phyloP scores from a whole-genome alignment of 2,329 filamentous ascomycete genomes.

The Paramyrothecium sp. region DNA sequence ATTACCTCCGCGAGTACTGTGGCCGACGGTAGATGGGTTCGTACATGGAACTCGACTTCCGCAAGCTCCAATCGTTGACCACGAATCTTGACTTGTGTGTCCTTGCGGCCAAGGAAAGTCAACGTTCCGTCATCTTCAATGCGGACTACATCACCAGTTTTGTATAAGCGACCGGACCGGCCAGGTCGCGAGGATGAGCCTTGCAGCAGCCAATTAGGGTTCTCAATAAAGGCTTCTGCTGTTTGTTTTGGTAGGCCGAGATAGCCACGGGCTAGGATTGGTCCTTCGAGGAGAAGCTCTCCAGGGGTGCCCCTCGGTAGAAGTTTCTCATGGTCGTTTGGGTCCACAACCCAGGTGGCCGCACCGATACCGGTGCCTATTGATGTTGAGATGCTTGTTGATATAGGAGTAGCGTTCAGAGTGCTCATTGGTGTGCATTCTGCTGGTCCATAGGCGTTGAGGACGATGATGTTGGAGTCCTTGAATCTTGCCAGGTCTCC shows the following conservation, averaged over 20 bases:
- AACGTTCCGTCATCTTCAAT: constrained; percentile 33
- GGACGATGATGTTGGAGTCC: neutral
- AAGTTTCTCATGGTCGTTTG: constrained; percentile 6
- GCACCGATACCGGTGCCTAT: neutral
- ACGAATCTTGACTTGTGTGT: constrained; percentile 53
- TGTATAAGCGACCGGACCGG: constrained; percentile 32
- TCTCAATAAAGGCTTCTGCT: neutral
- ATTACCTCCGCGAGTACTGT: neutral
- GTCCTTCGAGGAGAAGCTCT: constrained; percentile 12
- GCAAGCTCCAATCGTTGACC: constrained; percentile 50
- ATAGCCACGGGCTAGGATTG: neutral
- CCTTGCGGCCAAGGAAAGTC: constrained; percentile 46
- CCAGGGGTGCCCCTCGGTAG: constrained; percentile 5
- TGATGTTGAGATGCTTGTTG: neutral
- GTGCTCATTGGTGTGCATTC: constrained; percentile 1
- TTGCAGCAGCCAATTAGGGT: neutral
- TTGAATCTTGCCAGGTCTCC: neutral
- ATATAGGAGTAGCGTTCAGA: neutral
- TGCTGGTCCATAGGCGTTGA: neutral
- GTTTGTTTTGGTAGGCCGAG: neutral
- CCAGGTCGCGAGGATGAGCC: neutral
- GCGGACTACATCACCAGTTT: constrained; percentile 45
- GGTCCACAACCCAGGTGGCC: neutral
- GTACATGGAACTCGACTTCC: constrained; percentile 15
- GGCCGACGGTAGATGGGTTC: neutral